These are phyloP conservation scores for Parachlorella kessleri DNA, from an alignment of 139 green algal genomes.

Conservation along the genomic window DNA sequence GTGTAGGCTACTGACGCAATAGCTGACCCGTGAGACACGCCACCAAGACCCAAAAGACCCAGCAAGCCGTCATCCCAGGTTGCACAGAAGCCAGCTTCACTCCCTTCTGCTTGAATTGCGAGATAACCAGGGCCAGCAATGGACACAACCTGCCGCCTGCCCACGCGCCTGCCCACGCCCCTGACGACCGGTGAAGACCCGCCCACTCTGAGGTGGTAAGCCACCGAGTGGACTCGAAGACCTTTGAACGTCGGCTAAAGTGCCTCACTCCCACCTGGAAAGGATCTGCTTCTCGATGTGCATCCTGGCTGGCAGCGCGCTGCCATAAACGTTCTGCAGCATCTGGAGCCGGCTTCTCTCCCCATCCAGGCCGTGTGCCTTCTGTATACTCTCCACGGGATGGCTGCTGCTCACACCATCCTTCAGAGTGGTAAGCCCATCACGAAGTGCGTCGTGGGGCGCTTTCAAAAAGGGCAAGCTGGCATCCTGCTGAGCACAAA, in stretches of 20 bases:
- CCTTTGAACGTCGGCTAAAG: background rate
- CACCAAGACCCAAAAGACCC: too few relatives aligned
- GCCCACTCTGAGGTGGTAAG: too few relatives aligned
- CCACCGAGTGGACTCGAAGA: too few relatives aligned
- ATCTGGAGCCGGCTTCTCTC: conserved; percentile 51
- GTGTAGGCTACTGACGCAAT: too few relatives aligned
- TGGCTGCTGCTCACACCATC: conserved; percentile 62
- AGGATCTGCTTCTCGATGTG: conserved; percentile 86
- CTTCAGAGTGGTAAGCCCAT: conserved; percentile 74
- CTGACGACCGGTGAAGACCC: too few relatives aligned
- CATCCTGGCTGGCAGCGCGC: conserved; percentile 67
- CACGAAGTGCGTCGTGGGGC: conserved; percentile 69
- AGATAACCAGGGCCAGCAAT: background rate
- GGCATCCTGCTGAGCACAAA: too few relatives aligned
- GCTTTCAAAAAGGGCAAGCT: conserved; percentile 64
- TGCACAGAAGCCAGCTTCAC: too few relatives aligned
- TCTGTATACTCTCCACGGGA: conserved; percentile 77
- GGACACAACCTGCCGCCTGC: background rate
- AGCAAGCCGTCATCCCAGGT: too few relatives aligned
- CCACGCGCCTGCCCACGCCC: too few relatives aligned
- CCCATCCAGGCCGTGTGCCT: background rate
- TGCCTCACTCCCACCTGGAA: conserved; percentile 43
- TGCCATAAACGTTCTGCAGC: conserved; percentile 78
- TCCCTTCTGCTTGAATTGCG: too few relatives aligned
- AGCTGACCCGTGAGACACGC: too few relatives aligned